phyloP scores from a whole-genome alignment of 2,329 filamentous ascomycete species.

The Trichoderma aggressivum region DNA sequence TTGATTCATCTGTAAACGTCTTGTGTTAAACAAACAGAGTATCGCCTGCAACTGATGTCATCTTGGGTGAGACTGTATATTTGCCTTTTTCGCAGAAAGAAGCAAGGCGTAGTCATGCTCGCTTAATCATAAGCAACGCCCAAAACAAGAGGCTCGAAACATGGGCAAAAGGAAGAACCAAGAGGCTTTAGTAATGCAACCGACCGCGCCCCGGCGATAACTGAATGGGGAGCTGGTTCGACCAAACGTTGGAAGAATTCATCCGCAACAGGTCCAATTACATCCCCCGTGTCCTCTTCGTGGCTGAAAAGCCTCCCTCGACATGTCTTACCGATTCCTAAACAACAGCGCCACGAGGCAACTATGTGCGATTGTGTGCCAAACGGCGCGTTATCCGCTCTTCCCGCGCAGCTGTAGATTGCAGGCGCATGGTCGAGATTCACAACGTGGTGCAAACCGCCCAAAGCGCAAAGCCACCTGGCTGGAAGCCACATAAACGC shows the following conservation, averaged over 20 bases:
- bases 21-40: neutral
- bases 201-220: neutral
- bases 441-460: neutral
- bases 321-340: neutral
- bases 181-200: neutral
- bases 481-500: neutral
- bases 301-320: neutral
- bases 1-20: neutral
- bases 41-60: neutral
- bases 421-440: neutral
- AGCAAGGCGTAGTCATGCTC: neutral
- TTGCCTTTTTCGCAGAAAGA: neutral
- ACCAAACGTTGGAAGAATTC: neutral
- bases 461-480: neutral
- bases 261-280: neutral
- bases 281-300: neutral
- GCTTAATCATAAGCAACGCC: constrained; percentile 7
- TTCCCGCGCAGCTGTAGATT: neutral
- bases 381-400: neutral
- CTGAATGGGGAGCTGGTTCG: neutral
- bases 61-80: neutral
- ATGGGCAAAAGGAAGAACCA: neutral
- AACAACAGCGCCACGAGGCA: neutral
- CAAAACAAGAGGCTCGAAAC: neutral
- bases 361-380: neutral